Percentiles rank a stretch among this genome's conserved stretches.
phyloP scores from a whole-genome alignment of 2,329 filamentous ascomycete species.

The Colletotrichum sp. region DNA sequence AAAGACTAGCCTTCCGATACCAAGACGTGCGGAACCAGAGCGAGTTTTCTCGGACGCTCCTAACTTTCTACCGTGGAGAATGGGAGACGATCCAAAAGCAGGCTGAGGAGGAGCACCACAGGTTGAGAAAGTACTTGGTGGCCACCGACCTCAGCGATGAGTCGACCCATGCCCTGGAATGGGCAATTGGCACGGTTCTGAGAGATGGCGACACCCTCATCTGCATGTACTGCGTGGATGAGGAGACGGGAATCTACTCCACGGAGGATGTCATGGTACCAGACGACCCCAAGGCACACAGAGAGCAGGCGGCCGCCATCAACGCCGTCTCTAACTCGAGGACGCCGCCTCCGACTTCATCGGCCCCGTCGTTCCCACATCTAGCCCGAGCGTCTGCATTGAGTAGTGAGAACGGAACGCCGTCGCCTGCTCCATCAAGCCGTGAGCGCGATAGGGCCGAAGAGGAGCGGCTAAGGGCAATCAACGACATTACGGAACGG shows the following conservation, averaged over 20 bases:
- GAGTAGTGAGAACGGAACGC: slow-evolving; percentile 36
- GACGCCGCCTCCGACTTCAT: slow-evolving; percentile 27
- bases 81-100: slow-evolving; percentile 78
- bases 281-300: slow-evolving; percentile 77
- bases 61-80: slow-evolving; percentile 90
- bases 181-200: slow-evolving; percentile 95
- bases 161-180: slow-evolving; percentile 92
- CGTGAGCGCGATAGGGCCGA: slow-evolving; percentile 66
- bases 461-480: slow-evolving; percentile 79
- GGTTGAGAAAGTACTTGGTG: slow-evolving; percentile 90
- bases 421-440: slow-evolving; percentile 54
- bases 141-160: slow-evolving; percentile 95
- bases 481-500: slow-evolving; percentile 83
- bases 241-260: slow-evolving; percentile 71
- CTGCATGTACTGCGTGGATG: slow-evolving; percentile 91
- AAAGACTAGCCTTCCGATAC: slow-evolving; percentile 86
- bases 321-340: slow-evolving; percentile 62
- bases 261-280: slow-evolving; percentile 61
- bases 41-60: slow-evolving; percentile 80
- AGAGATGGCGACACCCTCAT: slow-evolving; percentile 93
- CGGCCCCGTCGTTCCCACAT: slow-evolving; percentile 33
- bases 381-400: slow-evolving; percentile 36
- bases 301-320: slow-evolving; percentile 76
- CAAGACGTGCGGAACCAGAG: slow-evolving; percentile 73
- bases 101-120: slow-evolving; percentile 78